A percentile compares a stretch with the other conserved stretches of the same genome.
Evolutionary conservation across 192 early-diverging fungal species (phyloP).

Genomic region (Coemansia sp.): DNA sequence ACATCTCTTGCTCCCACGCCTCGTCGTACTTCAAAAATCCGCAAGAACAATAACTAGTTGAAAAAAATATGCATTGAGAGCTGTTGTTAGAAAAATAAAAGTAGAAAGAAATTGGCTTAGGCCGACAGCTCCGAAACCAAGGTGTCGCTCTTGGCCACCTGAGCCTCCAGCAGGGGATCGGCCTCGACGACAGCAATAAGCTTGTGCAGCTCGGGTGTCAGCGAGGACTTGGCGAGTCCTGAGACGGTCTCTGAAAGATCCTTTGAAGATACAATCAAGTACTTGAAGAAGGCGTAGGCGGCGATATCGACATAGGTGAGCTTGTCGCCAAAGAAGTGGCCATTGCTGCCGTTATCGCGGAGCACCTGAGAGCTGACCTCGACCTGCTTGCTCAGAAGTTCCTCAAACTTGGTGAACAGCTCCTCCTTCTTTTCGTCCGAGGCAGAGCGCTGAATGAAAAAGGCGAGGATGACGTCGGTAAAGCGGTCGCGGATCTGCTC

Average conservation of each 20-base stretch:
- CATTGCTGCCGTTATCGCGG: slow-evolving; percentile 57
- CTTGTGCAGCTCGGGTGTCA: slow-evolving; percentile 29
- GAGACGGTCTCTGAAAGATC: not conserved
- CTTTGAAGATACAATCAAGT: not conserved
- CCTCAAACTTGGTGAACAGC: slow-evolving; percentile 12
- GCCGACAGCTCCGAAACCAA: not conserved
- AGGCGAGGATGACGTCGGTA: slow-evolving; percentile 1
- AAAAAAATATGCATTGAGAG: not conserved
- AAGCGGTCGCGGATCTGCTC: slow-evolving; percentile 35
- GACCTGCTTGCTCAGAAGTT: slow-evolving; percentile 26
- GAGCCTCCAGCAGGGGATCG: not conserved
- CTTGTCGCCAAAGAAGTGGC: slow-evolving; percentile 47
- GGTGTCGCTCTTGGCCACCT: not conserved
- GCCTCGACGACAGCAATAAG: slow-evolving; percentile 21
- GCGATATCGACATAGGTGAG: slow-evolving; percentile 48
- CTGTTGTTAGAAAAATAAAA: not conserved
- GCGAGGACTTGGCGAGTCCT: not conserved
- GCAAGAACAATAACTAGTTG: not conserved
- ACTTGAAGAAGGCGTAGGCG: slow-evolving; percentile 21
- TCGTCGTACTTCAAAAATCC: not conserved
- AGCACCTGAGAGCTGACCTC: slow-evolving; percentile 37
- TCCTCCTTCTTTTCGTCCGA: slow-evolving; percentile 16
- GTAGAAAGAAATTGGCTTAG: not conserved
- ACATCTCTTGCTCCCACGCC: not conserved
- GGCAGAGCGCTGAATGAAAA: not conserved